phyloP scores from a whole-genome alignment of 208 protist species.

The Crithidia sp. region DNA sequence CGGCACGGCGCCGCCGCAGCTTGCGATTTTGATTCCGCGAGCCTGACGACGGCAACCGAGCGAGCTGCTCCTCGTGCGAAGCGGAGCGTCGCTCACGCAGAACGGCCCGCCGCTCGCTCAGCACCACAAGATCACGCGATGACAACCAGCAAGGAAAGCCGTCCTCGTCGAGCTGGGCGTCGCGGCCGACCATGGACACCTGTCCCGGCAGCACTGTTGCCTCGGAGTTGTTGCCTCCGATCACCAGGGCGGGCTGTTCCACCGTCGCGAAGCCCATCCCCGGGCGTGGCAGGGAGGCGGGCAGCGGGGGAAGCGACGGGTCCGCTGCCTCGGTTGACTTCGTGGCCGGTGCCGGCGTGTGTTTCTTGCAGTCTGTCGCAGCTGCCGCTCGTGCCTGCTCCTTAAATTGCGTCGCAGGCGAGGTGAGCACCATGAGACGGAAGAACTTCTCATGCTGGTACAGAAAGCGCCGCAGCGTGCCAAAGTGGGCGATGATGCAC shows the following conservation, averaged over 20 bases:
- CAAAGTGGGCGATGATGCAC: constrained; percentile 32
- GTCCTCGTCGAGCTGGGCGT: constrained; percentile 10
- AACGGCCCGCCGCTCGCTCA: constrained; percentile 4
- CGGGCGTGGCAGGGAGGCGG: constrained; percentile 2
- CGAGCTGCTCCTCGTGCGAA: constrained; percentile 40
- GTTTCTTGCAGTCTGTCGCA: too few relatives aligned
- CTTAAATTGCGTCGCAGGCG: neutral
- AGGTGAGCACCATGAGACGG: constrained; percentile 4
- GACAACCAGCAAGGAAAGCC: constrained; percentile 26
- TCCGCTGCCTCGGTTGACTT: neutral
- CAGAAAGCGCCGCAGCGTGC: constrained; percentile 33
- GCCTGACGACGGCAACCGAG: constrained; percentile 26
- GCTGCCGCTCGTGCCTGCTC: neutral
- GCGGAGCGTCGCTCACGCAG: neutral
- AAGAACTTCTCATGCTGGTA: constrained; percentile 17
- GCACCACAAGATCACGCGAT: constrained; percentile 24
- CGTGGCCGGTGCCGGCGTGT: neutral
- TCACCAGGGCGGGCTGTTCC: neutral
- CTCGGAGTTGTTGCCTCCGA: neutral
- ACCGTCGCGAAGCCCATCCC: neutral
- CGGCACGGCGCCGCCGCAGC: constrained; percentile 44
- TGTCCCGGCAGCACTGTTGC: neutral
- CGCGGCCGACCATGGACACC: neutral
- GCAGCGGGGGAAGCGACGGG: neutral
- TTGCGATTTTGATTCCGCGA: constrained; percentile 31